Evolutionary conservation across 2,329 filamentous ascomycete genomes (phyloP), one percentile per base, ranked within the genome.

Genomic region (Fusarium aywerte): DNA sequence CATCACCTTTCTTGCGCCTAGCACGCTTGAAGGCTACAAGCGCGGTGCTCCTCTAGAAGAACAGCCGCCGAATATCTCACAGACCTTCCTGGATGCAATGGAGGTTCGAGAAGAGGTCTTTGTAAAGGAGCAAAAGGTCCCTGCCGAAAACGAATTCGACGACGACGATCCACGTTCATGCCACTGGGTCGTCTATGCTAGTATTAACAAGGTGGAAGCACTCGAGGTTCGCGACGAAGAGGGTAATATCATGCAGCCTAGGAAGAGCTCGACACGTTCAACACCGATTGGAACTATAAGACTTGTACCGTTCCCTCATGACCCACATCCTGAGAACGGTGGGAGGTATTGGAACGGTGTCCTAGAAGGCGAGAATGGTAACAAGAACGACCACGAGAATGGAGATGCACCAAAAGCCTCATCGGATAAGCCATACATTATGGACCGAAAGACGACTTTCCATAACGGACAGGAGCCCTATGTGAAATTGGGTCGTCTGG

Each of bases 101-200:
- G 77, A 80, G 51, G 84, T 91, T 40, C 86, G 89, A 33, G 80
- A 87, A 62, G 73, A 77, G 18, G 88, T 91, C 52, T 90, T 89
- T 70, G 85, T 90, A 23, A 35, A 79, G 9, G 89, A 90, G 72
- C 88, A 90, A 72, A 71, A 77, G 0, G 80, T 88, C 15, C 82
- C 85, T 0, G 77, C 88, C 1, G 87, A 90, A 35, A 87, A 88
- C 67, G 94, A 98, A 77, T 85, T 92, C 68, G 95, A 97, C 80
- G 80, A 84, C 2, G 93, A 97, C 75, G 95, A 98, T 76, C 69
- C 84, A 1, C 86, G 92, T 33, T 90, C 88, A 69, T 95, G 90
- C 80, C 93, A 97, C 78, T 97, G 92, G 91, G 90, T 97, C 29
- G 83, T 90, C n/a, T 97, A 97, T 78, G 87, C 88, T 45, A 88